phyloP scores from a whole-genome alignment of 495 filamentous ascomycete species.

The Hypoxylon crocopeplum region DNA sequence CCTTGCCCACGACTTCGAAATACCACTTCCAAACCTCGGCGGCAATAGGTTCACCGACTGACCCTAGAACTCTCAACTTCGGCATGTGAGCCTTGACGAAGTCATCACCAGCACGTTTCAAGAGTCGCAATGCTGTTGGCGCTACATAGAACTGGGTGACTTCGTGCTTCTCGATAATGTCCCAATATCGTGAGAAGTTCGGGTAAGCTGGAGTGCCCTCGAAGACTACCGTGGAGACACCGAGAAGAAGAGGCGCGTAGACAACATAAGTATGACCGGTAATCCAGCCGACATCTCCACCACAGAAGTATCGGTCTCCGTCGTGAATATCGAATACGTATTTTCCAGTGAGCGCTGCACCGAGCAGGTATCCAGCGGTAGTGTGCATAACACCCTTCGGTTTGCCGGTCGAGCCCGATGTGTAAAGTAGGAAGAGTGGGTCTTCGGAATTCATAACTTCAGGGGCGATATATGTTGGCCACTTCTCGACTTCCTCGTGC shows the following conservation, averaged over 20 bases:
- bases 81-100: constrained; percentile 90
- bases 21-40: constrained; percentile 99
- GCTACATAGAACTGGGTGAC: constrained; percentile 99
- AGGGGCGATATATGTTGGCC: constrained; percentile 85
- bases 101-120: constrained; percentile 94
- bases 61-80: constrained; percentile 86
- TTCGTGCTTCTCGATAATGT: constrained; percentile 92
- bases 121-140: constrained; percentile 87
- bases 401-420: constrained; percentile 96
- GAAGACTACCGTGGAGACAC: constrained; percentile 96
- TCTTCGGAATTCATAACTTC: constrained; percentile 91
- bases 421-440: constrained; percentile 96
- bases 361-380: constrained; percentile 91
- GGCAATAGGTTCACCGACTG: constrained; percentile 98
- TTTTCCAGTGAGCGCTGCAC: constrained; percentile 92
- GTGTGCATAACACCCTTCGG: constrained; percentile 99
- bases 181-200: constrained; percentile 98
- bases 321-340: constrained; percentile 99
- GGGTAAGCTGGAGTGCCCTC: constrained; percentile 98
- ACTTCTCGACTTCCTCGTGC: constrained; percentile 98
- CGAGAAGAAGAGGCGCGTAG: constrained; percentile 91
- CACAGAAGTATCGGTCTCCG: constrained; percentile 93
- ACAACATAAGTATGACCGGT: constrained; percentile 99
- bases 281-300: constrained; percentile 99
- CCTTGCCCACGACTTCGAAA: constrained; percentile 92